Evolutionary conservation across 805 yeast species (phyloP), one percentile per base, ranked within the genome.

Genomic region (Vanderwaltozyma yarrowii): DNA sequence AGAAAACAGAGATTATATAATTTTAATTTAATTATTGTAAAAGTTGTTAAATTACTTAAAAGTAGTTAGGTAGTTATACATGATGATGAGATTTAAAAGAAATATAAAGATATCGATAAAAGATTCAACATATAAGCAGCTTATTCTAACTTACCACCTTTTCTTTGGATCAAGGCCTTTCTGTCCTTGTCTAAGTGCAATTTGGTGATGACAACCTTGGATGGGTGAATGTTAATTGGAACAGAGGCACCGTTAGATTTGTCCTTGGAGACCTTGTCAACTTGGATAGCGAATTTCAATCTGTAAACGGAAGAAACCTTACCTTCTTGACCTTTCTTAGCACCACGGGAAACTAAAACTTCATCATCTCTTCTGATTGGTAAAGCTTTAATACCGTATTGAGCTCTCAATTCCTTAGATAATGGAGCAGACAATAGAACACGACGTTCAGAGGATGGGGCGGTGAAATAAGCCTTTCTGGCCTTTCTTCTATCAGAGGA

Each of bases 251-350:
- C 97, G 76, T 80, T 83, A 57, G 95, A 86, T 78, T 92, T 92
- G 75, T 92, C 97, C 75, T 80, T 83, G 74, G 89, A 79, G 69
- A 92, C 76, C 77, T 89, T 89, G 76, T 88, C 97, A 62, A 92
- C 81, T 74, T 89, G 97, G 58, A 92, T 77, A 60, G 95, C 79
- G 67, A 75, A 92, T 73, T 92, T 92, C 74, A 92, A 83, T 83
- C 98, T 89, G 96, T 92, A 92, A 59, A 89, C 97, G 54, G 95
- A 82, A 57, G 92, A 74, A 69, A 92, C 78, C 74, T 87, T 85
- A 73, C 98, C 98, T 78, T 89, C 98, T 62, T 89, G 87, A 70
- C 97, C 98, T 79, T 92, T 92, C 83, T 85, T 84, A 65, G 97
- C 84, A 67, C 98, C 98, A 75, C 98, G 89, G 69, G 82, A 89